Evolutionary conservation across 164 flowering plant genomes (phyloP).

Genomic region (Cinnamomum chago): DNA sequence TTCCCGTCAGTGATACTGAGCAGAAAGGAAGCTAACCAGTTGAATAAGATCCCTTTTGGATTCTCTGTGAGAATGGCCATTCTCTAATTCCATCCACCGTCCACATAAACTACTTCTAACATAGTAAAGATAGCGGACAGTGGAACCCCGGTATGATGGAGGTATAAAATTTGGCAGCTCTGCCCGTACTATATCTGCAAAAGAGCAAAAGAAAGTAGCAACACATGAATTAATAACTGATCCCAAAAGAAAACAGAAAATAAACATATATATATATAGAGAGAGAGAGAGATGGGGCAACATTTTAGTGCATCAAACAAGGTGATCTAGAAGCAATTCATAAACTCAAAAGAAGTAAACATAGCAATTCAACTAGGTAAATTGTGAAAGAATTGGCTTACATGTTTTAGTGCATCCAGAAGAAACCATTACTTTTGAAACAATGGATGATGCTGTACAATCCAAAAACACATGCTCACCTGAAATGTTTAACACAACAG

Average conservation of each 20-base stretch:
- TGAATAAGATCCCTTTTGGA: slow-evolving; percentile 41
- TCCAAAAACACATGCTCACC: slow-evolving; percentile 84
- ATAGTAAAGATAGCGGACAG: slow-evolving; percentile 83
- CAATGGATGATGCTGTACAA: slow-evolving; percentile 48
- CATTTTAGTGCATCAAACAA: not conserved
- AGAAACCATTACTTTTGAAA: slow-evolving; percentile 67
- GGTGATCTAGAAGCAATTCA: not conserved
- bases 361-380: not conserved
- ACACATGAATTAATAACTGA: not conserved
- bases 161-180: slow-evolving; percentile 69
- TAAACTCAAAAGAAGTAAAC: not conserved
- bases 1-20: not conserved
- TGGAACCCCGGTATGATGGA: slow-evolving; percentile 85
- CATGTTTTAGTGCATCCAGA: slow-evolving; percentile 67
- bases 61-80: slow-evolving; percentile 46
- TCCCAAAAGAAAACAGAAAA: too few relatives aligned
- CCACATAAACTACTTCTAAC: slow-evolving; percentile 54
- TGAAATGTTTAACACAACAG: slow-evolving; percentile 24
- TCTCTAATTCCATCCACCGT: slow-evolving; percentile 58
- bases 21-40: slow-evolving; percentile 47
- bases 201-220: slow-evolving; percentile 15
- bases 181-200: slow-evolving; percentile 64
- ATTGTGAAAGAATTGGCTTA: slow-evolving; percentile 27
- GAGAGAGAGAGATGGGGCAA: not conserved
- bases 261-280: too few relatives aligned